Evolutionary conservation across 352 stramenopile genomes (phyloP).

Genomic region (Pythium pectinolyticum): DNA sequence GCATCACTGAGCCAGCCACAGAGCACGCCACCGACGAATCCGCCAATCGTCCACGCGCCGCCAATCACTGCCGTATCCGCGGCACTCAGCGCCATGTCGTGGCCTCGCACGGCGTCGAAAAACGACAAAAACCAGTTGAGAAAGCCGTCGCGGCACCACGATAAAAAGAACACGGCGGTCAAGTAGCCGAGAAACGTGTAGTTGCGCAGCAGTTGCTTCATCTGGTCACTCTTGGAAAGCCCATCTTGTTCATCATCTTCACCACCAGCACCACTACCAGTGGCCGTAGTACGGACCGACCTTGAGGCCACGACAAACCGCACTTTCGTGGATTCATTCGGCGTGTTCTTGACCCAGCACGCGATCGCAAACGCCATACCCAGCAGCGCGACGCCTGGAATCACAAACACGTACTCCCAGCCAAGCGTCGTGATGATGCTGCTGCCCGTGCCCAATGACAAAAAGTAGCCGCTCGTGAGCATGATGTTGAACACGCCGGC

Average conservation of each 20-base stretch:
- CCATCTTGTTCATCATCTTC: conserved; percentile 9
- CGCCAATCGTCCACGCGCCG: conserved; percentile 73
- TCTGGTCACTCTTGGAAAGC: conserved; percentile 46
- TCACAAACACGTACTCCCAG: conserved; percentile 73
- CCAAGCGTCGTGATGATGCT: conserved; percentile 63
- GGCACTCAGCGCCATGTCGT: conserved; percentile 35
- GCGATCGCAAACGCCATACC: conserved; percentile 58
- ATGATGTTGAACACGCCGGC: conserved; percentile 79
- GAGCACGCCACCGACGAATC: conserved; percentile 66
- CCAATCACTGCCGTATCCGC: conserved; percentile 65
- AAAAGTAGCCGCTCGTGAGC: conserved; percentile 73
- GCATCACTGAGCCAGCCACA: conserved; percentile 74
- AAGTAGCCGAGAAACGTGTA: conserved; percentile 72
- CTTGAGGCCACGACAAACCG: conserved; percentile 21
- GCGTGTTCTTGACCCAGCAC: conserved; percentile 57
- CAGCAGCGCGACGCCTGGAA: conserved; percentile 50
- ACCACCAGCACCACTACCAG: too few relatives aligned
- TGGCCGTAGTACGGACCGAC: conserved; percentile 11
- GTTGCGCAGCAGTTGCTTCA: conserved; percentile 55
- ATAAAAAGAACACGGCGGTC: conserved; percentile 66
- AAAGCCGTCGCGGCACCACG: conserved; percentile 66
- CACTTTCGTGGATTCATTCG: conserved; percentile 43
- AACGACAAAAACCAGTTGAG: conserved; percentile 82
- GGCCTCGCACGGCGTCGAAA: conserved; percentile 59
- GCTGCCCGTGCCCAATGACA: conserved; percentile 63